Evolutionary conservation across 2,329 filamentous ascomycete species (phyloP), one percentile per base, ranked within the genome.

Genomic region (Coniochaeta pulveracea): DNA sequence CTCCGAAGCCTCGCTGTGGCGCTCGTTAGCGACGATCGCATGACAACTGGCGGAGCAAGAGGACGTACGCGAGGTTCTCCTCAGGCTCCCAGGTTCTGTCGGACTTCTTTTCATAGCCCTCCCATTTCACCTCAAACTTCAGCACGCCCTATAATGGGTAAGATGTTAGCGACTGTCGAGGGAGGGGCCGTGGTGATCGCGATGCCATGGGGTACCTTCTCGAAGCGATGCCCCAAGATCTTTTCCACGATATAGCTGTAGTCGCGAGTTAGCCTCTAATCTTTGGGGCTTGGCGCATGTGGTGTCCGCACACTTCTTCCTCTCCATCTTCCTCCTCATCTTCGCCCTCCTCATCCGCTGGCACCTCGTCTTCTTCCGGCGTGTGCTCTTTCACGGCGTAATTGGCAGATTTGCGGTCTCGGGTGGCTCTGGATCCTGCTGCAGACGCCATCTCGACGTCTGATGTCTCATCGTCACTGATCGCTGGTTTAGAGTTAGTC

Each of bases 81-180:
- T 84, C 77, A 0, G 80, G 77, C 50, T 91, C 84, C 83, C 82
- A 89, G 0, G 84, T 91, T 47, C 72, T 57, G 43, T 91, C 84
- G 0, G 61, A 53, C 40, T 76, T 74, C 40, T 76, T 70, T 0
- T 82, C 72, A 40, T 79, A 91, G 3, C 83, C 83, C 42, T 83
- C 73, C 84, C 84, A 91, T 47, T 89, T 86, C 22, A 91, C 80
- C 33, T 79, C 66, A 47, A 80, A 86, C 29, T 66, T 64, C 1
- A 76, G 47, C 4, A 52, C 50, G 14, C 69, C 70, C 59, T 73
- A 38, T 7, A 26, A 8, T 10, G 3, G 10, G 40, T 11, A 16
- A 23, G 27, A n/a, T n/a, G n/a, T 36, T 25, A 40, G 30, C 21
- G 12, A 31, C 16, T 35, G 14, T 19, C 17, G 14, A 17, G 23